Conservation (phyloP, 2,329 filamentous ascomycete genomes). For the Hirsutella thompsonii region DNA sequence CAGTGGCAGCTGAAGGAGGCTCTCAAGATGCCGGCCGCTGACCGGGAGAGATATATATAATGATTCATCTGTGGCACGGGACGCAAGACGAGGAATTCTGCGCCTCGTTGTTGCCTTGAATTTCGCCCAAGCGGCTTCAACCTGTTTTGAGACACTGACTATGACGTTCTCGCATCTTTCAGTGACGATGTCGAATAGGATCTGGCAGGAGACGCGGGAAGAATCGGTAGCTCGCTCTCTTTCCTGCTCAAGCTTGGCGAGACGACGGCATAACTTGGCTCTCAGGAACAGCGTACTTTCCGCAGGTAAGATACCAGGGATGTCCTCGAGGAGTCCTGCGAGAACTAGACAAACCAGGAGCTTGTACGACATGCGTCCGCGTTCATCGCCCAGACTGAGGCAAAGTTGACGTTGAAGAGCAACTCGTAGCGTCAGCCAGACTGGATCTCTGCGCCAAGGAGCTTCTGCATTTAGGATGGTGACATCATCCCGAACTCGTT, state of each 20-base stretch:
- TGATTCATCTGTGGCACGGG: slow-evolving; percentile 17
- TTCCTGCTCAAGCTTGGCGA: slow-evolving; percentile 39
- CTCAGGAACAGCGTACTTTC: slow-evolving; percentile 12
- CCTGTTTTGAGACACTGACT: background rate
- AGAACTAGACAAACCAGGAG: slow-evolving; percentile 38
- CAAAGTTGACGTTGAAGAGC: slow-evolving; percentile 37
- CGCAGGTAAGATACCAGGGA: slow-evolving; percentile 2
- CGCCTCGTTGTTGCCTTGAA: slow-evolving; percentile 25
- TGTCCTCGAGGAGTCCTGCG: slow-evolving; percentile 30
- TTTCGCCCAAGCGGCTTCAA: slow-evolving; percentile 17
- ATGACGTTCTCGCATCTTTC: background rate
- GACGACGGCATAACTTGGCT: slow-evolving; percentile 41
- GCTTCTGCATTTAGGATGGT: slow-evolving; percentile 28
- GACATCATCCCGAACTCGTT: slow-evolving; percentile 52
- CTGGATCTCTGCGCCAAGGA: slow-evolving; percentile 50
- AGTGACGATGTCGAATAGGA: background rate
- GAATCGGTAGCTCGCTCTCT: background rate
- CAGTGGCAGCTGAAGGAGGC: background rate
- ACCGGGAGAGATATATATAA: slow-evolving; percentile 24
- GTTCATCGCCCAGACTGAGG: slow-evolving; percentile 19
- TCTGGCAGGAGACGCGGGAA: slow-evolving; percentile 1
- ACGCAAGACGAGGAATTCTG: slow-evolving; percentile 26
- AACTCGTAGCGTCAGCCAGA: slow-evolving; percentile 51
- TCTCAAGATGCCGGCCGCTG: slow-evolving; percentile 21
- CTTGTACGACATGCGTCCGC: slow-evolving; percentile 35